Percentiles rank a stretch among this genome's conserved stretches.
Conservation (phyloP, 371 early-diverging fungal genomes). For the Mortierella sp. region DNA sequence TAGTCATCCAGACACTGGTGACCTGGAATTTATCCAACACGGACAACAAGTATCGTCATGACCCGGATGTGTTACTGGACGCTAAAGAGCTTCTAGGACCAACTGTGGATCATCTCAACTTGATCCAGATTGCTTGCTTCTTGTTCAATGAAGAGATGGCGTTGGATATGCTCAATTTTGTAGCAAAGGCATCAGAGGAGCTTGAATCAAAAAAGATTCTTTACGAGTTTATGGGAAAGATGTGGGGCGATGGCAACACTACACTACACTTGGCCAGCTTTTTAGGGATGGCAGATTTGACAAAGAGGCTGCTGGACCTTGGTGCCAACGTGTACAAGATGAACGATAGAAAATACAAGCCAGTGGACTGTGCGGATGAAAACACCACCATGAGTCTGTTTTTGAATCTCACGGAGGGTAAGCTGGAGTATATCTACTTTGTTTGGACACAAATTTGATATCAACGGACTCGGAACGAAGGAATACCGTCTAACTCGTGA, state of each 20-base stretch:
- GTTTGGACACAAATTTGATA: not conserved
- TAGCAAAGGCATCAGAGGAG: constrained; percentile 64
- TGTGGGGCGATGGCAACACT: constrained; percentile 80
- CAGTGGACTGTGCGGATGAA: constrained; percentile 79
- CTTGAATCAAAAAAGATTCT: constrained; percentile 71
- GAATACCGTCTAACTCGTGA: not conserved
- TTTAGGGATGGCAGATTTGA: constrained; percentile 73
- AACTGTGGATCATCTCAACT: constrained; percentile 64
- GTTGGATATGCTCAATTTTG: constrained; percentile 70
- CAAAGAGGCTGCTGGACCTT: constrained; percentile 68
- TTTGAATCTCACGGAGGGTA: constrained; percentile 65
- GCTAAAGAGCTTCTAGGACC: constrained; percentile 71
- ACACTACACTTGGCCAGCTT: constrained; percentile 80
- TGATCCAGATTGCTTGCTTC: constrained; percentile 74
- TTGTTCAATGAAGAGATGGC: constrained; percentile 75
- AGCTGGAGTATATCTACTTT: not conserved
- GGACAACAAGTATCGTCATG: constrained; percentile 66
- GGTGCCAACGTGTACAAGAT: constrained; percentile 68
- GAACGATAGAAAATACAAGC: constrained; percentile 70
- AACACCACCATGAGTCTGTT: constrained; percentile 67
- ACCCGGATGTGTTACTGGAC: constrained; percentile 67
- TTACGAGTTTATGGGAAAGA: constrained; percentile 75
- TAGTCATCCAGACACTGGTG: constrained; percentile 66
- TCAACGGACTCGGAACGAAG: not conserved
- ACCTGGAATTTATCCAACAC: constrained; percentile 68